Base-by-base conservation (phyloP, 495 filamentous ascomycete genomes). In the Lasiosphaeria hispida region DNA sequence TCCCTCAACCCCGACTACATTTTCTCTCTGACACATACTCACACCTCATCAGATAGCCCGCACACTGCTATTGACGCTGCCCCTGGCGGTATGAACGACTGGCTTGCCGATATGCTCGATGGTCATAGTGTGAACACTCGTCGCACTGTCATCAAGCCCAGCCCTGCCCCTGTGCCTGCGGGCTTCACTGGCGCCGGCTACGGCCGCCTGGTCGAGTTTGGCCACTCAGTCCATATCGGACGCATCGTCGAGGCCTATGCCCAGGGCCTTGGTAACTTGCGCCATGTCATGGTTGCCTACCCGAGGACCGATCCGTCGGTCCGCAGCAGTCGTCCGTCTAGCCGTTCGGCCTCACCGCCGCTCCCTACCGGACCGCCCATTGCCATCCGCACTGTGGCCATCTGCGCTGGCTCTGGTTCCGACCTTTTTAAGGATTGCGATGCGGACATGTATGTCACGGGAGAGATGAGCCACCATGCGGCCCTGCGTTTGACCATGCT, bases 1-100 rank as follows among this genome's bases (percentile, higher is more conserved):
- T n/a, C 15, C 57, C 39, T 15, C 10, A 7, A 10, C 30, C 5
- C 8, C 17, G 35, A 38, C 37, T 55, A 1, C 18, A 36, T 11
- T 34, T 3, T 23, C 34, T 9, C 34, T 36, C 14, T 30, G 7
- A 38, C 38, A 18, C 30, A 48, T 36, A 7, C 13, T 23, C 9
- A n/a, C 47, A 51, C 18, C 19, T 15, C 42, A 43, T 15, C 36
- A 65, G 63, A 98, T 76, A 91, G 86, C 51, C 94, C 94, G 0
- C 94, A 98, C 67, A 97, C 93, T 0, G 92, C 94, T 2, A 83
- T 97, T 51, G 94, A 98, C 74, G 91, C 92, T 23, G 89, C 89
- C 0, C 85, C 86, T 6, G 88, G 86, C 13, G 94, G 94, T 18
- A 81, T 97, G 58, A 92, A 89, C 57, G 91, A 97, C 75, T 98